Conservation (phyloP, 257 asterid genomes). For the Verbascum thapsus region DNA sequence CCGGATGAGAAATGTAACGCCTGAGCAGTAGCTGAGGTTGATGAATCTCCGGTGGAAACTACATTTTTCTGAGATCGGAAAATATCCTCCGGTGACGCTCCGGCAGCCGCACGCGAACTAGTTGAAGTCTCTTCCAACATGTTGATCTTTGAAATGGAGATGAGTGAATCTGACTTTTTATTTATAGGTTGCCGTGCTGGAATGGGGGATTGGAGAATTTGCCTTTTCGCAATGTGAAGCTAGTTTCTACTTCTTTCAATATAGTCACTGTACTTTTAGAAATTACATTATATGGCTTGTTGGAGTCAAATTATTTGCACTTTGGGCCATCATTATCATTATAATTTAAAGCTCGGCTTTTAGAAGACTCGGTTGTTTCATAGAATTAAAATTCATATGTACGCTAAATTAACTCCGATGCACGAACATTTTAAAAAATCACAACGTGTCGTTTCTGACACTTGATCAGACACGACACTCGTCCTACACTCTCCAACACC, state of each 20-base stretch:
- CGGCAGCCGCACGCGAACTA: constrained; percentile 53
- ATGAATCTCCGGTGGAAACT: constrained; percentile 29
- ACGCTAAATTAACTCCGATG: too few species aligned
- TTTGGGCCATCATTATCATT: too few species aligned
- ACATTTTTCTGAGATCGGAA: constrained; percentile 29
- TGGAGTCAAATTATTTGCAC: neutral
- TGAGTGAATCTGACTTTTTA: neutral
- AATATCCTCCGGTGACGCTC: constrained; percentile 40
- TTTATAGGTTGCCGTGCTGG: constrained; percentile 1
- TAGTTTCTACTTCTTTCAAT: neutral
- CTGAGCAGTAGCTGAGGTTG: constrained; percentile 43
- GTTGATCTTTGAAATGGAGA: constrained; percentile 12
- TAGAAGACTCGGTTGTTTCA: too few species aligned
- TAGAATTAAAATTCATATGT: too few species aligned
- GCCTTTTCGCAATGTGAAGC: neutral
- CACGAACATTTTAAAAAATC: too few species aligned
- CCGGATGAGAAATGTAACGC: constrained; percentile 81
- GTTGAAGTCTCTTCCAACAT: constrained; percentile 64
- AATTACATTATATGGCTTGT: neutral
- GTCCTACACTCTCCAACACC: too few species aligned
- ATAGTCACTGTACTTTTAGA: neutral
- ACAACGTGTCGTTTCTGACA: too few species aligned
- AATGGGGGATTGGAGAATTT: neutral
- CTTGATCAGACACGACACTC: too few species aligned
- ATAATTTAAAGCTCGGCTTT: too few species aligned